These are phyloP conservation scores for Carpinus fangiana DNA, from an alignment of 306 rosid genomes.

Conservation along the genomic window DNA sequence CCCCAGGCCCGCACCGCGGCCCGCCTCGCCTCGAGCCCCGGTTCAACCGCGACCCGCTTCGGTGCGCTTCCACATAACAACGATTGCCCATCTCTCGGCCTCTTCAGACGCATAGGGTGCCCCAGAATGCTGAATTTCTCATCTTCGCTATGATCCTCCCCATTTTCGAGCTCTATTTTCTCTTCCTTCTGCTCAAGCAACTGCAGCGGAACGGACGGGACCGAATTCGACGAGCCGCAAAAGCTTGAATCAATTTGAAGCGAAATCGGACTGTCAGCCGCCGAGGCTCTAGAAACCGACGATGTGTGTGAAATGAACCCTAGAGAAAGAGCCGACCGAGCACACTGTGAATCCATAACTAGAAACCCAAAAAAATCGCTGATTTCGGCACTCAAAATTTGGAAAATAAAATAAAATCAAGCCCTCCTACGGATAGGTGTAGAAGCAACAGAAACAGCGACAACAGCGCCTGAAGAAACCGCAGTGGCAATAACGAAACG, in stretches of 20 bases:
- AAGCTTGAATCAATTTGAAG: conserved; percentile 32
- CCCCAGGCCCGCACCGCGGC: conserved; percentile 59
- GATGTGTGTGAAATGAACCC: conserved; percentile 51
- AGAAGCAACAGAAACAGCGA: conserved; percentile 71
- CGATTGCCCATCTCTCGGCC: conserved; percentile 44
- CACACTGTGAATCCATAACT: conserved; percentile 46
- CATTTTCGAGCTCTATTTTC: conserved; percentile 30
- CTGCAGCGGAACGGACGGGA: conserved; percentile 30
- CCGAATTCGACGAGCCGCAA: conserved; percentile 30
- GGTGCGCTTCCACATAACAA: conserved; percentile 24
- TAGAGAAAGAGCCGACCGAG: conserved; percentile 59
- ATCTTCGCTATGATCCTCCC: conserved; percentile 38
- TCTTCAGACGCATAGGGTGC: conserved; percentile 50
- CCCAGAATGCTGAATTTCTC: conserved; percentile 64
- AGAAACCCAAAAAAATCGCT: background rate
- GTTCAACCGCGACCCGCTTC: conserved; percentile 48
- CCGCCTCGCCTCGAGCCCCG: conserved; percentile 38
- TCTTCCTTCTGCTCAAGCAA: conserved; percentile 42
- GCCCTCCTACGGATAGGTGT: conserved; percentile 32
- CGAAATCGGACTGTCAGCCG: conserved; percentile 31
- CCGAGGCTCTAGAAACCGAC: conserved; percentile 18
- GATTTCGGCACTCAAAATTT: no score
- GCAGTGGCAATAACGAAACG: conserved; percentile 46
- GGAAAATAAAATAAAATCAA: background rate
- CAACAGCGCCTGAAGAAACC: conserved; percentile 48